Conservation (phyloP, 2,329 filamentous ascomycete species). For the Intubia oerlemansii region DNA sequence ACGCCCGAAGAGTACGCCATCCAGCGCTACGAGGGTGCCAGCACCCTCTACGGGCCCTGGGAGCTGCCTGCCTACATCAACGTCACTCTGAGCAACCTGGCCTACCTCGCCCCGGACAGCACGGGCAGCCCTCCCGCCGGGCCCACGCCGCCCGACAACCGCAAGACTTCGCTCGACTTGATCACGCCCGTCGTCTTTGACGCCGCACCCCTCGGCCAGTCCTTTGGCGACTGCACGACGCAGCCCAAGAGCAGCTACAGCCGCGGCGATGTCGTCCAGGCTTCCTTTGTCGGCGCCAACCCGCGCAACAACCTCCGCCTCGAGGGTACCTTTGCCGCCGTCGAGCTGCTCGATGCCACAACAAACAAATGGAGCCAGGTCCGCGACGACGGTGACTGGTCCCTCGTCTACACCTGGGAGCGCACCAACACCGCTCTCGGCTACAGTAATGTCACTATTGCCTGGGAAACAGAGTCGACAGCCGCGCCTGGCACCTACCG, state of each 20-base stretch:
- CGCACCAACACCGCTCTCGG: conserved; percentile 48
- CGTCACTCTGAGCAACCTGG: conserved; percentile 51
- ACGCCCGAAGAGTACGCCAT: conserved; percentile 62
- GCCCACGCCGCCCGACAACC: conserved; percentile 56
- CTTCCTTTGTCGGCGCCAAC: conserved; percentile 65
- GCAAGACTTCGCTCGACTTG: conserved; percentile 53
- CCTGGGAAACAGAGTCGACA: conserved; percentile 54
- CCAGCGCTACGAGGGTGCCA: conserved; percentile 70
- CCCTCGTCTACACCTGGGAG: conserved; percentile 59
- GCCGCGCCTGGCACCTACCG: conserved; percentile 45
- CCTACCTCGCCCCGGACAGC: conserved; percentile 34
- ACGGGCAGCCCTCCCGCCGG: conserved; percentile 26
- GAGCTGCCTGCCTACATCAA: conserved; percentile 78
- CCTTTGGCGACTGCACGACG: conserved; percentile 41
- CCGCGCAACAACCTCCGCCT: conserved; percentile 68
- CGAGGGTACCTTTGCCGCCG: conserved; percentile 54
- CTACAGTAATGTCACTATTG: conserved; percentile 52
- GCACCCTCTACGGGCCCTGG: conserved; percentile 68
- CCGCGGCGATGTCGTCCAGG: conserved; percentile 37
- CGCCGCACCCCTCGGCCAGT: conserved; percentile 37
- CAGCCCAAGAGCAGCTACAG: conserved; percentile 29
- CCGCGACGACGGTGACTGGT: conserved; percentile 65
- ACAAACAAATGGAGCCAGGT: conserved; percentile 41
- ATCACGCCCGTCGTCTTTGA: conserved; percentile 66
- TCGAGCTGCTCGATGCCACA: conserved; percentile 36